These are phyloP conservation scores for Metschnikowia sp. DNA, from an alignment of 805 yeast genomes.

Conservation along the genomic window DNA sequence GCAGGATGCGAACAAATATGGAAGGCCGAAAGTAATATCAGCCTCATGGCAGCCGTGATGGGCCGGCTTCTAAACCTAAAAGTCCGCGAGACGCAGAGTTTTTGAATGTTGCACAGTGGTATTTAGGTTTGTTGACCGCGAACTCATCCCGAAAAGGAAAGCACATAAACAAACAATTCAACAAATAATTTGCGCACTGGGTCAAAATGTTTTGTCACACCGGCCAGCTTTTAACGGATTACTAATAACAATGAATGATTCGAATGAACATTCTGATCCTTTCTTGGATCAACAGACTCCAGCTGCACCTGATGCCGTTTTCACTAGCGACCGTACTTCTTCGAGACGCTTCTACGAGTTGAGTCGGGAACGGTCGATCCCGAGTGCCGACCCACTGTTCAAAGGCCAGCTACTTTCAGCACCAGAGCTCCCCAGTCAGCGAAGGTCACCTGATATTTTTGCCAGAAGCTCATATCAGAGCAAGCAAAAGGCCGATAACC, in stretches of 20 bases:
- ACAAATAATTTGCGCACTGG: background rate
- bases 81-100: too few relatives aligned
- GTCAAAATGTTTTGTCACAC: background rate
- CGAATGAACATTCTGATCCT: conserved; percentile 20
- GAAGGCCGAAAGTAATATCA: too few relatives aligned
- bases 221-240: background rate
- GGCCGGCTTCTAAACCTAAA: too few relatives aligned
- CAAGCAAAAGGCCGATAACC: conserved; percentile 5
- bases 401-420: conserved; percentile 31
- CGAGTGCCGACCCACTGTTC: conserved; percentile 23
- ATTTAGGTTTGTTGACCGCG: too few relatives aligned
- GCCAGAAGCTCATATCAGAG: conserved; percentile 34
- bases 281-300: conserved; percentile 32
- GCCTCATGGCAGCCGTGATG: too few relatives aligned
- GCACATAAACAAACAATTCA: conserved; percentile 15
- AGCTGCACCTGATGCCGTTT: conserved; percentile 36
- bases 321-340: conserved; percentile 35
- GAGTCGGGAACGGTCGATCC: conserved; percentile 18
- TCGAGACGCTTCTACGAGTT: conserved; percentile 34
- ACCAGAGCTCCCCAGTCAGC: conserved; percentile 20
- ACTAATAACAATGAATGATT: background rate
- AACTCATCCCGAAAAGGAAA: conserved; percentile 19
- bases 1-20: too few relatives aligned
- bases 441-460: conserved; percentile 45
- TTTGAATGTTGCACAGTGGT: too few relatives aligned